Evolutionary conservation across 1,139 yeast species (phyloP).

Genomic region (Pneumocystis oryctolagi): DNA sequence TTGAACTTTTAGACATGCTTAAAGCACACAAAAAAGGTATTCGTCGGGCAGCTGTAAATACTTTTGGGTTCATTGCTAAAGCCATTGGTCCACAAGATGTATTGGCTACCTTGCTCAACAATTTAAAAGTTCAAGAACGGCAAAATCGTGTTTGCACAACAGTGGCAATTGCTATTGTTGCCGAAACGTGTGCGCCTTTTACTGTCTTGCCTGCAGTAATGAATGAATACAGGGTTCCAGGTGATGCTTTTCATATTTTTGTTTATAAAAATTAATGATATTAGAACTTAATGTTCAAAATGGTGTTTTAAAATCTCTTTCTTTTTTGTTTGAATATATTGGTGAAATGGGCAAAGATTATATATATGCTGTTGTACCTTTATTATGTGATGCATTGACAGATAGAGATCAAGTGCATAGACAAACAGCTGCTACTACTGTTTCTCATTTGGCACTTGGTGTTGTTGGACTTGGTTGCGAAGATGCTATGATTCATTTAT

Average conservation of each 20-base stretch:
- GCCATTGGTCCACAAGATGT: slow-evolving; percentile 97
- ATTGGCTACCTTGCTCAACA: slow-evolving; percentile 65
- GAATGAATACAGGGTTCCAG: slow-evolving; percentile 91
- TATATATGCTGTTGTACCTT: slow-evolving; percentile 63
- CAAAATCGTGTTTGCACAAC: slow-evolving; percentile 95
- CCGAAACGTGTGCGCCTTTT: slow-evolving; percentile 84
- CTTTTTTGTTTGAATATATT: slow-evolving; percentile 88
- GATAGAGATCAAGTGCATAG: slow-evolving; percentile 88
- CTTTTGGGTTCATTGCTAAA: slow-evolving; percentile 81
- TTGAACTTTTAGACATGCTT: slow-evolving; percentile 76
- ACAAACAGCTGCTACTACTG: slow-evolving; percentile 86
- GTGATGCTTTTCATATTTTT: neutral
- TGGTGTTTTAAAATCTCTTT: slow-evolving; percentile 80
- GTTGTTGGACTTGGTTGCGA: slow-evolving; percentile 63
- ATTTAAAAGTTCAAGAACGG: slow-evolving; percentile 83
- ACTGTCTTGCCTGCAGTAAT: slow-evolving; percentile 91
- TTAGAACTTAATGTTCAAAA: slow-evolving; percentile 70
- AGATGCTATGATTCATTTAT: slow-evolving; percentile 54
- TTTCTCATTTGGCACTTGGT: slow-evolving; percentile 67
- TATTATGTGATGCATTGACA: slow-evolving; percentile 78
- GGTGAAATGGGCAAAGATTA: slow-evolving; percentile 75
- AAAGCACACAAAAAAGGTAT: slow-evolving; percentile 71
- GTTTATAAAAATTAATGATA: neutral
- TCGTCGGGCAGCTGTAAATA: slow-evolving; percentile 70
- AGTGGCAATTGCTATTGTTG: slow-evolving; percentile 94